Percentiles rank a stretch among this genome's conserved stretches.
These are phyloP conservation scores for Eucalyptus marginata DNA, from an alignment of 345 rosid species.

Conservation along the genomic window DNA sequence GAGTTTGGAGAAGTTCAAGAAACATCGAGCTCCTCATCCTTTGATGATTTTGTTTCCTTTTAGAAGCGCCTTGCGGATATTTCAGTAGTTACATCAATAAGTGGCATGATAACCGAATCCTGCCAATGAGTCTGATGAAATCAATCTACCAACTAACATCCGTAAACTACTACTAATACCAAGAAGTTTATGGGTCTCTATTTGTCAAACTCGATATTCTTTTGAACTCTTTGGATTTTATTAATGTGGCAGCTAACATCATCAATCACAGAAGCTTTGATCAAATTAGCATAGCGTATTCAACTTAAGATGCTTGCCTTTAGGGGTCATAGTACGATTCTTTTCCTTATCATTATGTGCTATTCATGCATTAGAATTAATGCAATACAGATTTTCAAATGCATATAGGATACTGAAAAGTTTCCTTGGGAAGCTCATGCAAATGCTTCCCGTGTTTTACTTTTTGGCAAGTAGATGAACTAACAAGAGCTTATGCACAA, in stretches of 20 bases:
- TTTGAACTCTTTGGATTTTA: no score
- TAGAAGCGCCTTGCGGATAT: no score
- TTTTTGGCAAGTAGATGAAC: background rate
- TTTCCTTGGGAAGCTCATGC: background rate
- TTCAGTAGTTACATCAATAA: no score
- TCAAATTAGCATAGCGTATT: background rate
- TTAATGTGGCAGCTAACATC: background rate
- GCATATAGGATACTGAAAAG: background rate
- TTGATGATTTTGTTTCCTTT: no score
- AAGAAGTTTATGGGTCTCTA: no score
- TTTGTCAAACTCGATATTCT: no score
- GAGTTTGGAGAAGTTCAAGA: no score
- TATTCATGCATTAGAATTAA: background rate
- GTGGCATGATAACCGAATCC: no score
- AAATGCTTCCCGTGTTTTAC: background rate
- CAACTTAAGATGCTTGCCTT: background rate
- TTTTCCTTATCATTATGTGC: background rate
- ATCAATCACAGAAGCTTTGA: background rate
- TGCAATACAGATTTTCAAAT: background rate
- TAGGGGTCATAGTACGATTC: background rate
- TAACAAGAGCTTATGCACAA: background rate
- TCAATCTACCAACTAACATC: no score
- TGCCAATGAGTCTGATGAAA: fast-evolving
- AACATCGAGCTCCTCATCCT: no score
- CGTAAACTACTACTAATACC: no score